Conservation (phyloP, 192 early-diverging fungal genomes). For the Entophlyctis luteolus region DNA sequence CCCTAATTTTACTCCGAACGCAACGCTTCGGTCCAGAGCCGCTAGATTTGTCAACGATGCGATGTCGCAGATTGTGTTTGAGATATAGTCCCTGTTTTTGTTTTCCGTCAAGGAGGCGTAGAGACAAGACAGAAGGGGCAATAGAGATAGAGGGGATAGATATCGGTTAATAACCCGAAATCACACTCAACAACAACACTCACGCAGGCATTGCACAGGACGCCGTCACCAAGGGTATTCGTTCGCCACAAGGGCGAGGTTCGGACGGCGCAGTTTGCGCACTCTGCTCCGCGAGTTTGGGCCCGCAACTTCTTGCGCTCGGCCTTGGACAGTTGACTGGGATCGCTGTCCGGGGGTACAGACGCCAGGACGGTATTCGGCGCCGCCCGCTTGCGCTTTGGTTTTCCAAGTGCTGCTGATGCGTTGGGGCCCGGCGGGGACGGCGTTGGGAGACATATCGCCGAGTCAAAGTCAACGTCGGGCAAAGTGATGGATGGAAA, state of each 20-base stretch:
- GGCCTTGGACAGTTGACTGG: conserved; percentile 54
- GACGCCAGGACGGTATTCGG: conserved; percentile 43
- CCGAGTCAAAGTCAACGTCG: background rate
- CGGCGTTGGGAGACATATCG: no score
- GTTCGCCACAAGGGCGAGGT: conserved; percentile 76
- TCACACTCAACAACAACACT: background rate
- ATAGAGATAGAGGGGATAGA: background rate
- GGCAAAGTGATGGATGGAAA: background rate
- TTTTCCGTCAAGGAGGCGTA: background rate
- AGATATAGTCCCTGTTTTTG: background rate
- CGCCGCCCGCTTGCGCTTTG: background rate
- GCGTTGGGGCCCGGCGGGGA: no score
- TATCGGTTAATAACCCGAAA: background rate
- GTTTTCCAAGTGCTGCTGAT: no score
- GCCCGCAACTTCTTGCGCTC: conserved; percentile 37
- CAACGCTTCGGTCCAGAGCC: no score
- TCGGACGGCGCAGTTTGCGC: conserved; percentile 71
- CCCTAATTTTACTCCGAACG: no score
- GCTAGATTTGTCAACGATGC: no score
- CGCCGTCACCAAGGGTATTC: conserved; percentile 61
- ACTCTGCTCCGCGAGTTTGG: conserved; percentile 28
- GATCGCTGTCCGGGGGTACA: conserved; percentile 64
- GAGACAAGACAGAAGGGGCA: background rate
- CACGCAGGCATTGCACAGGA: conserved; percentile 81
- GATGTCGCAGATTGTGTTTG: no score